Percentiles rank a stretch among this genome's conserved stretches.
Evolutionary conservation across 2,329 filamentous ascomycete species (phyloP).

Genomic region (Fusarium cicatricum): DNA sequence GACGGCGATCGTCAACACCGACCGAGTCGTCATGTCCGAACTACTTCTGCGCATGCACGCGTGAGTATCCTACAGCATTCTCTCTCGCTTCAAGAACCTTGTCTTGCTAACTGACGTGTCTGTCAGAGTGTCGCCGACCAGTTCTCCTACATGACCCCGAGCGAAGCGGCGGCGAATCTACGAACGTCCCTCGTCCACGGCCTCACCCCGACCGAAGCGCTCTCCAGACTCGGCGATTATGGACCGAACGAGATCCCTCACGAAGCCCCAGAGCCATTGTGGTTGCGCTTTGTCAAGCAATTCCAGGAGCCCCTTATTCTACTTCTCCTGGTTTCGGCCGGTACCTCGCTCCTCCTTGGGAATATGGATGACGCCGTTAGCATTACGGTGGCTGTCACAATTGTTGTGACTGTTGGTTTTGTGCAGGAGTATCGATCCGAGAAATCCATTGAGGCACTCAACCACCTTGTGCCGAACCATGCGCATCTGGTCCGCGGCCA

Average conservation of each 20-base stretch:
- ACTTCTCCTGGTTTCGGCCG: conserved; percentile 87
- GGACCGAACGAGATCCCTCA: conserved; percentile 95
- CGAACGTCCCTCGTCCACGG: conserved; percentile 86
- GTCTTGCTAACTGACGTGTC: conserved; percentile 22
- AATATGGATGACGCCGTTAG: conserved; percentile 96
- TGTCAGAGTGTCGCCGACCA: conserved; percentile 64
- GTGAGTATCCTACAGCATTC: conserved; percentile 47
- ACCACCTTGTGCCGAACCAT: conserved; percentile 91
- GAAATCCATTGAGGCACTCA: conserved; percentile 95
- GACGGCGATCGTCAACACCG: conserved; percentile 41
- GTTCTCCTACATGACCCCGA: conserved; percentile 73
- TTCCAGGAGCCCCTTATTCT: conserved; percentile 96
- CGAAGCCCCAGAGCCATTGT: conserved; percentile 91
- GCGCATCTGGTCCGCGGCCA: conserved; percentile 86
- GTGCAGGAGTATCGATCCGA: conserved; percentile 98
- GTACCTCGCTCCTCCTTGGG: conserved; percentile 86
- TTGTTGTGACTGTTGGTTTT: conserved; percentile 95
- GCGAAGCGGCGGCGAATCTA: conserved; percentile 79
- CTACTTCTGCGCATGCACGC: conserved; percentile 64
- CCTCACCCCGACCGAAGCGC: conserved; percentile 81
- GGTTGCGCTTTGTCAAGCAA: conserved; percentile 94
- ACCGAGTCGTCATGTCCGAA: conserved; percentile 52
- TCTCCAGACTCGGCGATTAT: conserved; percentile 79
- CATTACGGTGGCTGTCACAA: conserved; percentile 94
- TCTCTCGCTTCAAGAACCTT: not conserved